Conservation (phyloP, 1,284 basidiomycete genomes). For the Veloporphyrellus conicus region DNA sequence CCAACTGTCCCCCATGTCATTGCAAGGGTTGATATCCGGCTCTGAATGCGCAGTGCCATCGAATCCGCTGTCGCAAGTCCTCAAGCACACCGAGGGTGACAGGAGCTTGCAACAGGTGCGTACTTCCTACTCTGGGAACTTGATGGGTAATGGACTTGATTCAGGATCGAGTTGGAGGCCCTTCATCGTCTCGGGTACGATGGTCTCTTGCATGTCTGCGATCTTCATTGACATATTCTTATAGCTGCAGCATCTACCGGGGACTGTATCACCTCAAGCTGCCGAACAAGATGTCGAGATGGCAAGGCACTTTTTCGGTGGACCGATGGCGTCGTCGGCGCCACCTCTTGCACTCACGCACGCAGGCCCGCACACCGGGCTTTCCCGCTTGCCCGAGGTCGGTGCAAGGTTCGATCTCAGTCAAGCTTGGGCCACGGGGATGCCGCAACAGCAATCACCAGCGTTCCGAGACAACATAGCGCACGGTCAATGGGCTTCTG, state of each 20-base stretch:
- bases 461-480: constrained; percentile 32
- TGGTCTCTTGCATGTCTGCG: not conserved
- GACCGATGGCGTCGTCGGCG: constrained; percentile 35
- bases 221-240: constrained; percentile 6
- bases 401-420: constrained; percentile 37
- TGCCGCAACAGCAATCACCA: constrained; percentile 39
- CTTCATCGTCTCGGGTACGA: constrained; percentile 65
- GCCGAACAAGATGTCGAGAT: constrained; percentile 66
- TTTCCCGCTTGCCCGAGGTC: constrained; percentile 36
- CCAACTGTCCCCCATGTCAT: constrained; percentile 48
- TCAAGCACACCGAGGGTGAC: constrained; percentile 90
- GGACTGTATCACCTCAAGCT: constrained; percentile 43
- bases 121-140: constrained; percentile 6
- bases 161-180: constrained; percentile 69
- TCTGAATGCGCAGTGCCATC: constrained; percentile 83
- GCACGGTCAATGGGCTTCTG: constrained; percentile 46
- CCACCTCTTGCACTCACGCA: constrained; percentile 31
- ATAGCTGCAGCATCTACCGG: constrained; percentile 71
- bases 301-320: constrained; percentile 74
- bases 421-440: constrained; percentile 54
- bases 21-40: constrained; percentile 81
- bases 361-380: constrained; percentile 37
- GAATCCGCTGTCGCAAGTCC: constrained; percentile 86
- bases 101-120: constrained; percentile 79
- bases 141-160: constrained; percentile 2